Evolutionary conservation across 495 filamentous ascomycete species (phyloP).

Genomic region (Aspergillus homomorphus): DNA sequence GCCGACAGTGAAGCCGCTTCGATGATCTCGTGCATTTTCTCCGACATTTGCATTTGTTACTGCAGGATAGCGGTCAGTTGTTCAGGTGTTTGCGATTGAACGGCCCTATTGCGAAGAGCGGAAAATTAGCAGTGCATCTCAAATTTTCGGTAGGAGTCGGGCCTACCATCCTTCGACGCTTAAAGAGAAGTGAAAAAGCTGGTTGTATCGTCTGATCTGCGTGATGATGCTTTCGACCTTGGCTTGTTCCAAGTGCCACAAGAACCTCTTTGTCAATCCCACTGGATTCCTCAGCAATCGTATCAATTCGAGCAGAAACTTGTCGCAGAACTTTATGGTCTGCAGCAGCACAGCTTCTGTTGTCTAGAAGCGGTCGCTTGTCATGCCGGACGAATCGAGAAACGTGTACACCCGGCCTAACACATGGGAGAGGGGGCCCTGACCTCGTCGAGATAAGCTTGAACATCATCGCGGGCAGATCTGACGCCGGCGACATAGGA

Average conservation of each 20-base stretch:
- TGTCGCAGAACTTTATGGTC: conserved; percentile 5
- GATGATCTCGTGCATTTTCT: conserved; percentile 5
- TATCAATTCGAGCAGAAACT: background rate
- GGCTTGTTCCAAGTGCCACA: background rate
- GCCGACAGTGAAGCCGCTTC: background rate
- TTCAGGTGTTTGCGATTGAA: conserved; percentile 4
- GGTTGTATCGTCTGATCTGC: background rate
- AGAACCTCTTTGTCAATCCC: background rate
- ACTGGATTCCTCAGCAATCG: background rate
- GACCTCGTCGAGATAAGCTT: conserved; percentile 1
- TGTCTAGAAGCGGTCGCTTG: background rate
- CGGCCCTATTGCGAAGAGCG: background rate
- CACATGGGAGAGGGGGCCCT: background rate
- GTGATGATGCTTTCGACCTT: conserved; percentile 3
- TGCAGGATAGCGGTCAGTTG: conserved; percentile 6
- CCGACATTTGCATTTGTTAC: conserved; percentile 2
- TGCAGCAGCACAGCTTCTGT: conserved; percentile 4
- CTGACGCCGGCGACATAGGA: conserved; percentile 2
- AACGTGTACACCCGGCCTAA: background rate
- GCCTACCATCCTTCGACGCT: conserved; percentile 8
- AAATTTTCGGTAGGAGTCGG: background rate
- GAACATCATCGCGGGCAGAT: background rate
- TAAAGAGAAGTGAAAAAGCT: conserved; percentile 5
- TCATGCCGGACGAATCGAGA: background rate
- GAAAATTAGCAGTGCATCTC: too few relatives aligned